phyloP scores from a whole-genome alignment of 1,284 basidiomycete genomes.

The Pascua guehoae region DNA sequence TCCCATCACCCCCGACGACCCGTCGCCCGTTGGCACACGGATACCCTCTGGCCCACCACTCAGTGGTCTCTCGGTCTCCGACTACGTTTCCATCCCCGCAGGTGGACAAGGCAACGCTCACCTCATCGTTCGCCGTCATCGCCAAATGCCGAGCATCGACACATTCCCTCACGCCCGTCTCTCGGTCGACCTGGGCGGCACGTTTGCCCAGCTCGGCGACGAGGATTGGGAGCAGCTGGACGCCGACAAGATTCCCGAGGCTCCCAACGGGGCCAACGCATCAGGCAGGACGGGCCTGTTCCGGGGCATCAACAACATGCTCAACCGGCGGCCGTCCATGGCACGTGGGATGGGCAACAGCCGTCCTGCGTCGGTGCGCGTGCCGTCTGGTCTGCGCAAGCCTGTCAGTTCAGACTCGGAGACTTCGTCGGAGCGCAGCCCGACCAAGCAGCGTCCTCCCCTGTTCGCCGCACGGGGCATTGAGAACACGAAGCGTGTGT shows the following conservation, averaged over 20 bases:
- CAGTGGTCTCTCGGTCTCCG: slow-evolving; percentile 19
- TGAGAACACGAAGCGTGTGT: slow-evolving; percentile 33
- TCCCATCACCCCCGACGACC: neutral
- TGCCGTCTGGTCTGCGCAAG: slow-evolving; percentile 16
- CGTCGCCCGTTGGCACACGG: neutral
- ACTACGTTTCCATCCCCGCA: slow-evolving; percentile 14
- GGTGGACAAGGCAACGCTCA: slow-evolving; percentile 12
- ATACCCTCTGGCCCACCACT: slow-evolving; percentile 14
- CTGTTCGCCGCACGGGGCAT: slow-evolving; percentile 21
- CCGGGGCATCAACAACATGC: slow-evolving; percentile 19
- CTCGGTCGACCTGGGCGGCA: slow-evolving; percentile 40
- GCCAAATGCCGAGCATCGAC: slow-evolving; percentile 16
- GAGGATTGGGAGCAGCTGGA: slow-evolving; percentile 38
- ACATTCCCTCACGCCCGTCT: slow-evolving; percentile 20
- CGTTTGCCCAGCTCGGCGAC: slow-evolving; percentile 27
- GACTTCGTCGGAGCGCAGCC: slow-evolving; percentile 8
- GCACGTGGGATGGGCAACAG: slow-evolving; percentile 16
- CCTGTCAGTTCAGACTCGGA: slow-evolving; percentile 16
- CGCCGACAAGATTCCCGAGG: slow-evolving; percentile 15
- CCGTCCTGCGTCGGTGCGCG: slow-evolving; percentile 9
- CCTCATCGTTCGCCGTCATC: slow-evolving; percentile 19
- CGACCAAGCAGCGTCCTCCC: slow-evolving; percentile 9
- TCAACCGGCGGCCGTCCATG: slow-evolving; percentile 25
- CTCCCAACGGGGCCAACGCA: slow-evolving; percentile 27
- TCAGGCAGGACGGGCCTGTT: slow-evolving; percentile 21